Conservation (phyloP, 1,139 yeast genomes). For the Candida buenavistaensis region DNA sequence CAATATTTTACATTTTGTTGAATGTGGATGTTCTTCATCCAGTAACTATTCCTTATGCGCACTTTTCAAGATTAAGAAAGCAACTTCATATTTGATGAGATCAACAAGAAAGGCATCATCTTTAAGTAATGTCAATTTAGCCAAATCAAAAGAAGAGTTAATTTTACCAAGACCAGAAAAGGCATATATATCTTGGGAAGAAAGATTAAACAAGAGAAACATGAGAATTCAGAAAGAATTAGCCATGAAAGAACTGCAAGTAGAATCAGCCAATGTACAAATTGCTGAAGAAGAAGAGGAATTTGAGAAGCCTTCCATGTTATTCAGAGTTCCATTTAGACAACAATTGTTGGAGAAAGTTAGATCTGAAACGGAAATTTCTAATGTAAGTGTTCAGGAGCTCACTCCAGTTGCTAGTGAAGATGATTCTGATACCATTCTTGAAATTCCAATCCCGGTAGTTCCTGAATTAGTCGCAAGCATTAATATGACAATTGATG, state of each 20-base stretch:
- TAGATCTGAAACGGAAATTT: neutral
- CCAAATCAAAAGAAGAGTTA: slow-evolving; percentile 43
- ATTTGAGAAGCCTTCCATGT: slow-evolving; percentile 13
- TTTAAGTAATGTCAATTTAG: slow-evolving; percentile 36
- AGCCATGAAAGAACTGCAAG: slow-evolving; percentile 1
- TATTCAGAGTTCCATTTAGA: slow-evolving; percentile 25
- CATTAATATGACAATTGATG: slow-evolving; percentile 26
- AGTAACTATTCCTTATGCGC: slow-evolving; percentile 49
- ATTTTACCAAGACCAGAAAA: slow-evolving; percentile 33
- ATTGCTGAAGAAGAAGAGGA: slow-evolving; percentile 10
- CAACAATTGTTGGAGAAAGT: slow-evolving; percentile 18
- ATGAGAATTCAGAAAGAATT: slow-evolving; percentile 10
- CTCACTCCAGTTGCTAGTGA: slow-evolving; percentile 6
- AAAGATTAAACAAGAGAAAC: slow-evolving; percentile 35
- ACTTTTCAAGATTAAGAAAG: slow-evolving; percentile 60
- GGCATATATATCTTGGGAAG: slow-evolving; percentile 41
- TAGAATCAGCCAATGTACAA: neutral
- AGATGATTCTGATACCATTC: slow-evolving; percentile 9
- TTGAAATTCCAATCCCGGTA: slow-evolving; percentile 17
- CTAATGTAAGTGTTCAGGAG: no score
- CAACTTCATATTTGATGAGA: slow-evolving; percentile 56
- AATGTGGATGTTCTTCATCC: slow-evolving; percentile 66
- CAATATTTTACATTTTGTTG: slow-evolving; percentile 52
- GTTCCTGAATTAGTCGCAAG: slow-evolving; percentile 26
- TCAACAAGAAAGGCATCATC: slow-evolving; percentile 56